Percentiles rank a stretch among this genome's conserved stretches.
Evolutionary conservation across 2,329 filamentous ascomycete genomes (phyloP).

Genomic region (Nannizzia gypsea): DNA sequence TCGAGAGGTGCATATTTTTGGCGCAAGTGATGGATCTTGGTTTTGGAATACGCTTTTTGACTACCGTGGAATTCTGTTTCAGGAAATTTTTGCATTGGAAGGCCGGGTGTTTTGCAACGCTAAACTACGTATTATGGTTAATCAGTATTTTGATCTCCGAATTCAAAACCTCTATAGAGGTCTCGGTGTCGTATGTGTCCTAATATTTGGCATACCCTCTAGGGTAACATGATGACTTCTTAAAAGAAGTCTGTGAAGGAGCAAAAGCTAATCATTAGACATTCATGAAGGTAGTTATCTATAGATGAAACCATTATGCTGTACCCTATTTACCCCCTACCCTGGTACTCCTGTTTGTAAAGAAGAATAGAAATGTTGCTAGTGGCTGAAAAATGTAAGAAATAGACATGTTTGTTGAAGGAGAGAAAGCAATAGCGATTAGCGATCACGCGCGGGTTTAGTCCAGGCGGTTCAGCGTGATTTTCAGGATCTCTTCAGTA

Average conservation of each 20-base stretch:
- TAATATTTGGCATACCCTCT: neutral
- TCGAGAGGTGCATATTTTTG: conserved; percentile 3
- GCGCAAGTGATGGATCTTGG: neutral
- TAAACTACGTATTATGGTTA: too few species aligned
- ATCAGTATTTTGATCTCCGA: too few species aligned
- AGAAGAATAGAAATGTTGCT: neutral
- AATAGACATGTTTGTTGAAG: neutral
- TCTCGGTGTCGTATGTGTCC: too few species aligned
- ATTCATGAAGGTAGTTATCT: neutral
- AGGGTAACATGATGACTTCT: neutral
- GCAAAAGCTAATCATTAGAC: neutral
- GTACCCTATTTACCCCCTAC: neutral
- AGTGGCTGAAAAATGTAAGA: neutral
- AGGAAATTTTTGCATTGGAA: neutral
- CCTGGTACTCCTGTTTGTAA: neutral
- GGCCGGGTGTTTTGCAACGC: neutral
- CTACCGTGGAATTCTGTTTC: neutral
- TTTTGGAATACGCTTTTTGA: neutral
- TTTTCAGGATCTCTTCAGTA: conserved; percentile 68
- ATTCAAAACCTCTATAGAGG: too few species aligned
- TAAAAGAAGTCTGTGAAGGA: too few species aligned
- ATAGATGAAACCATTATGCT: neutral
- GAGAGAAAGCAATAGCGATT: too few species aligned
- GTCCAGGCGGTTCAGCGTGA: conserved; percentile 40
- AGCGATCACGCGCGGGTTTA: too few species aligned